Evolutionary conservation across 306 rosid genomes (phyloP).

Genomic region (Vigna reflexopilosa): DNA sequence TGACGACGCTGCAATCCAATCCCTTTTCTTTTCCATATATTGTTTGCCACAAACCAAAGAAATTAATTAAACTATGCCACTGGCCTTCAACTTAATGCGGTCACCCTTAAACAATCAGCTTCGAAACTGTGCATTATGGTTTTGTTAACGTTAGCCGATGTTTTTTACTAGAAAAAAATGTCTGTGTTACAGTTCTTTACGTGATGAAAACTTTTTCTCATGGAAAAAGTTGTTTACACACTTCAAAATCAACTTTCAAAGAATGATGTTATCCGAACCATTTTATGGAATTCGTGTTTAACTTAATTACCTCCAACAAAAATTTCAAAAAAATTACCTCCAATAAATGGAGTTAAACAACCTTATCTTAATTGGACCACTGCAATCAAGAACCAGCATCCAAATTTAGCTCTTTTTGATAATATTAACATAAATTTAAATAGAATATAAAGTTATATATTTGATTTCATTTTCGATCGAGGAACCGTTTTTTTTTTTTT

Average conservation of each 20-base stretch:
- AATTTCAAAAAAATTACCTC: not conserved
- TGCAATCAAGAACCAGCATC: not conserved
- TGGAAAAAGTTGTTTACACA: not conserved
- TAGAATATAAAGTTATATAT: not conserved
- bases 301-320: not conserved
- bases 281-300: not conserved
- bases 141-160: not conserved
- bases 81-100: conserved; percentile 24
- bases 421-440: not conserved
- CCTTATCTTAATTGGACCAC: not conserved
- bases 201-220: not conserved
- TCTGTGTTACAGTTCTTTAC: not conserved
- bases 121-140: not conserved
- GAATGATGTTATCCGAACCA: not conserved
- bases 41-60: not conserved
- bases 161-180: not conserved
- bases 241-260: not conserved
- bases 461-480: not conserved
- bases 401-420: not conserved
- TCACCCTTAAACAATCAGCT: not conserved
- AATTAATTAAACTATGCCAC: conserved; percentile 7
- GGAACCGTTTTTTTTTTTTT: not conserved
- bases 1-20: not conserved
- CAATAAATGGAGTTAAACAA: not conserved
- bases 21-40: not conserved